phyloP scores from a whole-genome alignment of 805 yeast genomes.

The Pichia sporocuriosa region DNA sequence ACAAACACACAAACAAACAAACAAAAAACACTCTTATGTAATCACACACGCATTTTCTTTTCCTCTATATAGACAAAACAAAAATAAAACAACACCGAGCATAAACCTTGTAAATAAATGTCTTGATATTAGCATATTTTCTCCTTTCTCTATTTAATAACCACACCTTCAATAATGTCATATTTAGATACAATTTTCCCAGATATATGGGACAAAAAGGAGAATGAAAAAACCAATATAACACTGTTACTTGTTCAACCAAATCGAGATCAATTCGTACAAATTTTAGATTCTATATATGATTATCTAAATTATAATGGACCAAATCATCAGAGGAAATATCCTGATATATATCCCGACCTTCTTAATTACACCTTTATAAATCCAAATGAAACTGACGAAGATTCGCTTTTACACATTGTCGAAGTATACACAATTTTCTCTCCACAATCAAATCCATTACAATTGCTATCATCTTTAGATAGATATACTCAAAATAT shows the following conservation, averaged over 20 bases:
- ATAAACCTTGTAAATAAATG: no score
- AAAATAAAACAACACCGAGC: no score
- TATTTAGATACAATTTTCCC: no score
- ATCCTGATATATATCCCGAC: neutral
- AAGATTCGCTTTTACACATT: neutral
- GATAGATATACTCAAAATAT: neutral
- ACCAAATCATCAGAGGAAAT: neutral
- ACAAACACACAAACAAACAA: neutral
- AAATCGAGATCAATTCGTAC: neutral
- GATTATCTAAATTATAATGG: neutral
- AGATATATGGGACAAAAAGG: no score
- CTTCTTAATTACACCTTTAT: conserved; percentile 7
- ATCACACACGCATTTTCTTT: no score
- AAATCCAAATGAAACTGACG: neutral
- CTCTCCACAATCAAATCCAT: neutral
- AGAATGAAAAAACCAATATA: no score
- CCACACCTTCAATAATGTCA: no score
- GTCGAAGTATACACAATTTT: conserved; percentile 9
- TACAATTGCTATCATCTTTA: neutral
- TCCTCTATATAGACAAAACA: no score
- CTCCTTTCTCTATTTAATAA: no score
- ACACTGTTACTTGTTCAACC: no score
- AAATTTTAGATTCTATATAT: conserved; percentile 1
- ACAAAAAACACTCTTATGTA: no score
- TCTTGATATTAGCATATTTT: no score